Conservation (phyloP, 306 rosid species). For the Vigna reflexopilosa region DNA sequence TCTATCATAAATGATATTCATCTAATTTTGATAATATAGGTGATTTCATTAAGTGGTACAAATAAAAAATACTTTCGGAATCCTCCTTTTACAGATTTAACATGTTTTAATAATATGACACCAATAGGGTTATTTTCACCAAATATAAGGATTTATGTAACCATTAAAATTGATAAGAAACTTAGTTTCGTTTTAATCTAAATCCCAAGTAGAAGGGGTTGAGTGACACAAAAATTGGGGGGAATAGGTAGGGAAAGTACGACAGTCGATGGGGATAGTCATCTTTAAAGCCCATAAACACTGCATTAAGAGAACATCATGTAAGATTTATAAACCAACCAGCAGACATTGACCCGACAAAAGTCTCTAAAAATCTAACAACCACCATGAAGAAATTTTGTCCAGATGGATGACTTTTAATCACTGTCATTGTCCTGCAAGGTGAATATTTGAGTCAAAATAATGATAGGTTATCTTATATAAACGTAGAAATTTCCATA, state of each 20-base stretch:
- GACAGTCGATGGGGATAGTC: neutral
- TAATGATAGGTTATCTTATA: slow-evolving; percentile 26
- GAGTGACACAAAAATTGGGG: neutral
- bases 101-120: too few relatives aligned
- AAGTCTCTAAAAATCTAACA: slow-evolving; percentile 82
- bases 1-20: neutral
- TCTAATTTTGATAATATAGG: neutral
- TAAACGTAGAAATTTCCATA: slow-evolving; percentile 11
- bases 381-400: slow-evolving; percentile 65
- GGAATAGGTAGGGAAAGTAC: neutral
- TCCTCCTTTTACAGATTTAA: too few relatives aligned
- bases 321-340: slow-evolving; percentile 49
- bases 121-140: too few relatives aligned
- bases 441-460: slow-evolving; percentile 31
- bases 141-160: neutral
- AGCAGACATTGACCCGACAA: slow-evolving; percentile 87
- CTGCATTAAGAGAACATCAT: slow-evolving; percentile 10
- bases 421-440: slow-evolving; percentile 76
- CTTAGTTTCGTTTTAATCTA: neutral
- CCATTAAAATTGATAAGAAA: neutral
- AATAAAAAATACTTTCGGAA: too few relatives aligned
- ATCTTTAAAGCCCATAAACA: neutral
- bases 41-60: too few relatives aligned
- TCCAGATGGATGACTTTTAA: slow-evolving; percentile 60
- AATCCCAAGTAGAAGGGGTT: neutral